Evolutionary conservation across 1,284 basidiomycete genomes (phyloP), one percentile per base, ranked within the genome.

Genomic region (Sutorius eximius): DNA sequence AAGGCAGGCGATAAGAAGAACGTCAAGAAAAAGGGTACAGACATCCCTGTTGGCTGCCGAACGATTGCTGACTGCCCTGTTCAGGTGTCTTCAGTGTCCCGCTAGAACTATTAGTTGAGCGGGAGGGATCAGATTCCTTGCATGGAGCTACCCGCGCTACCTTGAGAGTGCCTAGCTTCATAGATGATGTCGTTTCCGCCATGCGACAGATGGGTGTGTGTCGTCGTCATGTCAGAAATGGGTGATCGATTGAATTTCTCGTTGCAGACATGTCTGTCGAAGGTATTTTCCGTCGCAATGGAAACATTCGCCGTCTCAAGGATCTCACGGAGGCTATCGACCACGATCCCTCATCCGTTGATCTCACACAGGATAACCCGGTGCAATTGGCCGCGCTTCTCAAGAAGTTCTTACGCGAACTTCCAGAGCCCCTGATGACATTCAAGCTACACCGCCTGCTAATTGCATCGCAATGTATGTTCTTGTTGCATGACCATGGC

Each of bases 271-370:
- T 99, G 89, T 98, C 96, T 5, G 82, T 99, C 37, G 97, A 99
- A 73, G 96, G 96, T 57, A 97, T 99, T 59, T 99, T 99, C 82
- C 85, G 96, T 51, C 95, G 97, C 77, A 98, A 98, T 70, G 96
- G 96, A 53, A 98, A 99, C 71, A 98, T 99, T 67, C 85, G 95
- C 50, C 83, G 93, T 53, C 79, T 98, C 56, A 94, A 93, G 69
- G 91, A 95, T 62, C 79, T 98, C 29, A 88, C 89, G 4, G 96
- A 99, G 59, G 86, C 91, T 16, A 89, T 99, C 51, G 97, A 99
- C 71, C 89, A 93, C 33, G 96, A 99, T 72, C 85, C 92, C 3
- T 82, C 85, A 2, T 86, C 88, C 5, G 95, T 98, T 53, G 95
- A 97, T 70, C 79, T 98, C 48, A 86, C 90, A 1, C 90, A 93